phyloP scores from a whole-genome alignment of 257 asterid genomes.

The Fraxinus anomala region DNA sequence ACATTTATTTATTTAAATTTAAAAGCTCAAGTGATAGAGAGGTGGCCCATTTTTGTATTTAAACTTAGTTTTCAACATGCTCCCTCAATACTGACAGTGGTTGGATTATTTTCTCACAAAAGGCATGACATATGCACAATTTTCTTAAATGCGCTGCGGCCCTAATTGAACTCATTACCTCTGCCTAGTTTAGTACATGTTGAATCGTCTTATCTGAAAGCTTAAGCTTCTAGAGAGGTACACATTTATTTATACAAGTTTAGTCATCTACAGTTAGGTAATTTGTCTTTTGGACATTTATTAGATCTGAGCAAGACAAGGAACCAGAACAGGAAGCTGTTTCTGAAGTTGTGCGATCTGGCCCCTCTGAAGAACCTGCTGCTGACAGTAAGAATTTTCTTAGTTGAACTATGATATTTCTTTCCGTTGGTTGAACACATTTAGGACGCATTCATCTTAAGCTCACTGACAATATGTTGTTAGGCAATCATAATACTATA shows the following conservation, averaged over 20 bases:
- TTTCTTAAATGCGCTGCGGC: not conserved
- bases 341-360: conserved; percentile 59
- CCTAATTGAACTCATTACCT: not conserved
- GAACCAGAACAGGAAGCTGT: conserved; percentile 85
- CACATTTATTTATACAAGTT: not conserved
- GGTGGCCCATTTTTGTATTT: not conserved
- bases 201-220: not conserved
- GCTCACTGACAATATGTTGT: conserved; percentile 16
- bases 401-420: not conserved
- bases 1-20: not conserved
- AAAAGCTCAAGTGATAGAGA: not conserved
- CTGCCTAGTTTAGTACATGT: not conserved
- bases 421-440: conserved; percentile 7
- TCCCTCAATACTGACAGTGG: not conserved
- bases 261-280: not conserved
- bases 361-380: conserved; percentile 70
- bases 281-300: conserved; percentile 15
- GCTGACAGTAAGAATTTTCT: conserved; percentile 59
- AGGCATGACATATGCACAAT: not conserved
- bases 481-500: conserved; percentile 17
- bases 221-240: not conserved
- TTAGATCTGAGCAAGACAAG: conserved; percentile 98
- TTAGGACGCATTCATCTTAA: conserved; percentile 20
- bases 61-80: not conserved
- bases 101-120: not conserved